Percentiles rank a stretch among this genome's conserved stretches.
Evolutionary conservation across 176 grass and related monocot genomes (phyloP).

Genomic region (Eragrostis curvula): DNA sequence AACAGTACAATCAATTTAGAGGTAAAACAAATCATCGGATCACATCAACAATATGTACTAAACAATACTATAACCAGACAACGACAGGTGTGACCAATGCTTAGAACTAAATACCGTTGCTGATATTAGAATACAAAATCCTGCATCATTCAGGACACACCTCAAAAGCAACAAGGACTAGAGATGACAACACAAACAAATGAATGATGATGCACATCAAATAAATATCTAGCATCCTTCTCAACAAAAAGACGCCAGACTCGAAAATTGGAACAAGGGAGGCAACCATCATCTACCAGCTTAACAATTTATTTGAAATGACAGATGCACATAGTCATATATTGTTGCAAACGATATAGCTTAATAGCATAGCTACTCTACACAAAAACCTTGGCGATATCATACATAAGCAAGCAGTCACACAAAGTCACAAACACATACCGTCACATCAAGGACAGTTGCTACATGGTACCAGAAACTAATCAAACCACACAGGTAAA

Average conservation of each 20-base stretch:
- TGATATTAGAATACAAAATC: slow-evolving; percentile 8
- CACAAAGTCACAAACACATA: background rate
- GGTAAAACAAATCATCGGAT: background rate
- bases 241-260: background rate
- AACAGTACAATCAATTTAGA: background rate
- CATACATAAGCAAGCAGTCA: slow-evolving; percentile 33
- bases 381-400: background rate
- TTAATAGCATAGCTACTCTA: background rate
- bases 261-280: background rate
- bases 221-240: background rate
- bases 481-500: background rate
- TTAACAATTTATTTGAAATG: slow-evolving; percentile 10
- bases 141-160: background rate
- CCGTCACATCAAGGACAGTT: slow-evolving; percentile 18
- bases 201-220: background rate
- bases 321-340: background rate
- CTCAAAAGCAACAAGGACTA: background rate
- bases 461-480: slow-evolving; percentile 8
- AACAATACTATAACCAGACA: slow-evolving; percentile 12
- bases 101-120: background rate
- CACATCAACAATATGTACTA: slow-evolving; percentile 8
- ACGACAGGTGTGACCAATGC: background rate
- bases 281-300: background rate
- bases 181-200: background rate
- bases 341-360: background rate